phyloP scores from a whole-genome alignment of 2,329 filamentous ascomycete species.

The Metarhizium rileyi region DNA sequence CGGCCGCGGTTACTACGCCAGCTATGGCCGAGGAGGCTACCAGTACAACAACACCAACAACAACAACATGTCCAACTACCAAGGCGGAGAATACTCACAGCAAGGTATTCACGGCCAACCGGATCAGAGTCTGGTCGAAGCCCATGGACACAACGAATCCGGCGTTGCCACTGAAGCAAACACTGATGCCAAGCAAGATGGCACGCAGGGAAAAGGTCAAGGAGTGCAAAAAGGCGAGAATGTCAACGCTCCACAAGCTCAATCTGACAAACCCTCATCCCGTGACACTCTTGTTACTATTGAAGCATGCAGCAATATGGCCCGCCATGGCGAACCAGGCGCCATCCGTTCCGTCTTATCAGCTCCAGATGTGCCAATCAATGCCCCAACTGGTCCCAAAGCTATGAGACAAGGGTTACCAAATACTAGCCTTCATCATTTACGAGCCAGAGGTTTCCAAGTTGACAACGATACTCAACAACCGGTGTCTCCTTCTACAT shows the following conservation, averaged over 20 bases:
- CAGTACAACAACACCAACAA: conserved; percentile 23
- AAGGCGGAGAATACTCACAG: conserved; percentile 22
- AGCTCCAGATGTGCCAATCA: conserved; percentile 42
- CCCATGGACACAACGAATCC: neutral
- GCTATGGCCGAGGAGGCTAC: conserved; percentile 46
- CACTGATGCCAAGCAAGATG: conserved; percentile 13
- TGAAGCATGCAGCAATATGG: conserved; percentile 14
- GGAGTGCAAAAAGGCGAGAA: conserved; percentile 8
- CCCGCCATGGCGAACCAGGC: conserved; percentile 12
- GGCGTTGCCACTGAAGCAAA: conserved; percentile 4
- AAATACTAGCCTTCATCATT: conserved; percentile 65
- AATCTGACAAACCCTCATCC: conserved; percentile 14
- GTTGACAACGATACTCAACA: conserved; percentile 32
- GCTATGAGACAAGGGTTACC: conserved; percentile 86
- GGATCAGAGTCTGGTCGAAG: conserved; percentile 14
- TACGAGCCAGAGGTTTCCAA: conserved; percentile 44
- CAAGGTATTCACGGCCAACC: conserved; percentile 9
- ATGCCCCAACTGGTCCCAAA: conserved; percentile 84
- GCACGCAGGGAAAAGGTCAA: conserved; percentile 5
- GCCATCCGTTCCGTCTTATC: conserved; percentile 23
- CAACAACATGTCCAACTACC: conserved; percentile 27
- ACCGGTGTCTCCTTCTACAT: conserved; percentile 11
- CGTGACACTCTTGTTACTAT: conserved; percentile 23
- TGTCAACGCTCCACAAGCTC: conserved; percentile 11
- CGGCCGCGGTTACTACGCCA: conserved; percentile 51